Conservation (phyloP, 257 asterid species). For the Haberlea rhodopensis region DNA sequence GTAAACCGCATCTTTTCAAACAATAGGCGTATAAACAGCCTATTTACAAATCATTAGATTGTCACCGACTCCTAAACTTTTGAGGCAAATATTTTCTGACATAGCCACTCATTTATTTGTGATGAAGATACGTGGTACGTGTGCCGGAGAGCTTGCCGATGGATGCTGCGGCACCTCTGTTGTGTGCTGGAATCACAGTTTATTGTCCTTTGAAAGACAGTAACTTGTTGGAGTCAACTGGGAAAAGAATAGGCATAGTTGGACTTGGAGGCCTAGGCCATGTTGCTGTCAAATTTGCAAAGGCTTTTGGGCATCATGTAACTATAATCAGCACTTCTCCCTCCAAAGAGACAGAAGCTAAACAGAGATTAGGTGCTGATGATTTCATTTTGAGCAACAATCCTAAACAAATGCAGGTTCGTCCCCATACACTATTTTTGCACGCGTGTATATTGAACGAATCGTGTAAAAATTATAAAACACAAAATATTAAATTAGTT, state of each 20-base stretch:
- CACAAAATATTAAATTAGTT: no score
- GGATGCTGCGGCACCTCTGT: conserved; percentile 86
- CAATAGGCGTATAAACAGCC: no score
- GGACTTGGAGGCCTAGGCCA: conserved; percentile 89
- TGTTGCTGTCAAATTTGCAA: conserved; percentile 71
- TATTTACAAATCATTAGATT: no score
- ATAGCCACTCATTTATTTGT: no score
- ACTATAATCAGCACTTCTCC: conserved; percentile 86
- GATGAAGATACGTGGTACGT: conserved; percentile 61
- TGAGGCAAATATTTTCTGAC: not conserved
- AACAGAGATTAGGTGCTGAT: conserved; percentile 60
- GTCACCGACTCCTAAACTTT: no score
- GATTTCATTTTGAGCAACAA: conserved; percentile 70
- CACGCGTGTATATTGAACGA: no score
- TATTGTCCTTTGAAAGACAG: conserved; percentile 64
- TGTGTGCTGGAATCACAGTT: conserved; percentile 77
- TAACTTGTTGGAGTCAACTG: conserved; percentile 40
- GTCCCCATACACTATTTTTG: not conserved
- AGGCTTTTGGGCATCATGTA: conserved; percentile 80
- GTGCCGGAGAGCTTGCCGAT: conserved; percentile 66
- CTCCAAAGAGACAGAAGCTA: conserved; percentile 73
- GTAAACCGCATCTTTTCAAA: no score
- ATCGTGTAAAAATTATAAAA: no score
- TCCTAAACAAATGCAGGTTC: conserved; percentile 62
- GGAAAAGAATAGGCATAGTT: conserved; percentile 57